phyloP scores from a whole-genome alignment of 805 yeast genomes.

The Wickerhamomyces mucosus region DNA sequence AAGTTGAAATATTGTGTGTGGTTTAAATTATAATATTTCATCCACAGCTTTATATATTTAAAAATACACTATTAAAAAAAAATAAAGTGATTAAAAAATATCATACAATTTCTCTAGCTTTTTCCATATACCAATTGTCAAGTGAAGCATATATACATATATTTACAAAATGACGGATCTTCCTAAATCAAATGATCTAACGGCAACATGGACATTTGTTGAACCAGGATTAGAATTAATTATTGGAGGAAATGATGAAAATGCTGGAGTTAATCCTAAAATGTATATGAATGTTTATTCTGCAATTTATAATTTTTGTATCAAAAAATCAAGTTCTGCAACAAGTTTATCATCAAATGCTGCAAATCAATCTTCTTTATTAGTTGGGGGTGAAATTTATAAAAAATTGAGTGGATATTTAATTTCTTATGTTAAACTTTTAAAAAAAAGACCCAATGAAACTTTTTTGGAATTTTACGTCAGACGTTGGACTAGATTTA shows the following conservation, averaged over 20 bases:
- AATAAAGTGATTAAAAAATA: too few relatives aligned
- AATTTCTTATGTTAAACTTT: slow-evolving; percentile 41
- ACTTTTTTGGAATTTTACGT: slow-evolving; percentile 76
- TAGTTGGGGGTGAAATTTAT: slow-evolving; percentile 90
- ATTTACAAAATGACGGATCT: slow-evolving; percentile 18
- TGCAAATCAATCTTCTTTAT: slow-evolving; percentile 27
- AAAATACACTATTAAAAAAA: too few relatives aligned
- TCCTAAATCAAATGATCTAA: slow-evolving; percentile 52
- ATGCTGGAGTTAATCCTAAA: slow-evolving; percentile 45
- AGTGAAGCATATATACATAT: too few relatives aligned
- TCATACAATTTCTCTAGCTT: too few relatives aligned
- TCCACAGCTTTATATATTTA: too few relatives aligned
- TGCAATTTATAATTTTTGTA: slow-evolving; percentile 88
- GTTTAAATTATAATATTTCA: too few relatives aligned
- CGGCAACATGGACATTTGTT: slow-evolving; percentile 68
- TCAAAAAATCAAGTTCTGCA: slow-evolving; percentile 49
- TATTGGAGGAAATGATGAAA: slow-evolving; percentile 41
- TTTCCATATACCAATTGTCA: too few relatives aligned
- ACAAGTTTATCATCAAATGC: slow-evolving; percentile 7
- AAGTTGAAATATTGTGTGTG: too few relatives aligned
- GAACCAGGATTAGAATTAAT: slow-evolving; percentile 69
- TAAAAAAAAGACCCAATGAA: slow-evolving; percentile 47
- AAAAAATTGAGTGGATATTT: slow-evolving; percentile 60
- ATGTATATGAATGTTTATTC: slow-evolving; percentile 89
- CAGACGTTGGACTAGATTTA: slow-evolving; percentile 78